These are phyloP conservation scores for Trichoderma breve DNA, from an alignment of 2,329 filamentous ascomycete genomes.

Conservation along the genomic window DNA sequence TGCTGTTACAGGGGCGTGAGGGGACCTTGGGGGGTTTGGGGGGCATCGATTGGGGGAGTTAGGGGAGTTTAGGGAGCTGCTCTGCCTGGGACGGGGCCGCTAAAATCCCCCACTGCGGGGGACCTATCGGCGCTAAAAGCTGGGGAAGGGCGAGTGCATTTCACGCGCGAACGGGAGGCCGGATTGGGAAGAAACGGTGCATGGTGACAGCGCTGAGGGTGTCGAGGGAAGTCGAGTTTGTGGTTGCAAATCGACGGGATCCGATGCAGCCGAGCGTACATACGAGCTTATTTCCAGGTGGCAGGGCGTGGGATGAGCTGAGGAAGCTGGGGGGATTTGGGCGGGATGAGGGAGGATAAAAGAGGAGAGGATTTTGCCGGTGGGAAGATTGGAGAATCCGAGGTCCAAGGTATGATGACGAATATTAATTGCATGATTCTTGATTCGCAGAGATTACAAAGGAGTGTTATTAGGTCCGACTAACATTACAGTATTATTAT, in stretches of 20 bases:
- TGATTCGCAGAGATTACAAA: background rate
- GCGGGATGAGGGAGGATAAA: background rate
- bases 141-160: conserved; percentile 17
- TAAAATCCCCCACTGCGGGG: conserved; percentile 18
- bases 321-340: background rate
- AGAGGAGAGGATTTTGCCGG: background rate
- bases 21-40: background rate
- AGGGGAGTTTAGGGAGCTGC: background rate
- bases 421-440: background rate
- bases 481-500: background rate
- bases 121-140: conserved; percentile 21
- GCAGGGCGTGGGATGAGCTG: background rate
- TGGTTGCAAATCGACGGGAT: background rate
- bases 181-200: background rate
- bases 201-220: background rate
- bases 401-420: background rate
- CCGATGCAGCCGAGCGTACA: conserved; percentile 16
- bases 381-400: background rate
- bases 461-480: background rate
- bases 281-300: conserved; percentile 10
- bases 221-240: background rate
- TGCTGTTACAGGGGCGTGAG: conserved; percentile 1
- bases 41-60: background rate
- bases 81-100: background rate
- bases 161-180: background rate